Base-by-base conservation (phyloP, 352 stramenopile genomes). In the Hyphochytrium catenoides region DNA sequence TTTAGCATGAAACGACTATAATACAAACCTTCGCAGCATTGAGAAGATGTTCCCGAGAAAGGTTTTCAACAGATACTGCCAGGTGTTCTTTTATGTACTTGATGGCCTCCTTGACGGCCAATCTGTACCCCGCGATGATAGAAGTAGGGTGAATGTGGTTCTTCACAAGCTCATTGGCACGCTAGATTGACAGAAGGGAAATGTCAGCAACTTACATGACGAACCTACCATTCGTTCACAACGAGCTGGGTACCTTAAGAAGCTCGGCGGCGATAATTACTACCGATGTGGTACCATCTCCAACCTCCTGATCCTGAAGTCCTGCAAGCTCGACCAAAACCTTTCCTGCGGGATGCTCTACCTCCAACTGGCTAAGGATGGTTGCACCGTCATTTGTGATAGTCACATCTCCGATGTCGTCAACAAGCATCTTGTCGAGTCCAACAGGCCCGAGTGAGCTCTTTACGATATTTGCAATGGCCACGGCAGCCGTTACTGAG, bases 341-440 rank as follows among this genome's bases (percentile, higher is more conserved):
- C 42, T 97, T 95, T 19, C 87, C 92, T 2, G 91, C 92, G 18
- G 92, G 92, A 57, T 99, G 92, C 49, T 99, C 90, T 7, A 99
- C 91, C 45, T 98, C 87, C 22, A 99, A 62, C 48, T 94, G 87
- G 64, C 96, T 92, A 32, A 99, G 62, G 54, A 99, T 99, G 24
- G 92, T 99, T n/a, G 92, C 92, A 33, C 92, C 92, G 50, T 99
- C 92, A 62, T 99, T 99, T 12, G 92, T 99, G 54, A 99, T 98
- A 12, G 89, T 96, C 34, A 99, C 90, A 61, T 99, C 92, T 40
- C 92, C 92, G 47, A 97, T 95, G 57, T 89, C 71, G 54, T 91
- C 74, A 32, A 91, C 91, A 12, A 99, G 72, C 83, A 95, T 94
- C 70, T 99, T 99, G 62, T 98, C 91, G 21, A 99, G 75, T 17